Evolutionary conservation across 257 asterid genomes (phyloP), one percentile per base, ranked within the genome.

Genomic region (Cruciata laevipes): DNA sequence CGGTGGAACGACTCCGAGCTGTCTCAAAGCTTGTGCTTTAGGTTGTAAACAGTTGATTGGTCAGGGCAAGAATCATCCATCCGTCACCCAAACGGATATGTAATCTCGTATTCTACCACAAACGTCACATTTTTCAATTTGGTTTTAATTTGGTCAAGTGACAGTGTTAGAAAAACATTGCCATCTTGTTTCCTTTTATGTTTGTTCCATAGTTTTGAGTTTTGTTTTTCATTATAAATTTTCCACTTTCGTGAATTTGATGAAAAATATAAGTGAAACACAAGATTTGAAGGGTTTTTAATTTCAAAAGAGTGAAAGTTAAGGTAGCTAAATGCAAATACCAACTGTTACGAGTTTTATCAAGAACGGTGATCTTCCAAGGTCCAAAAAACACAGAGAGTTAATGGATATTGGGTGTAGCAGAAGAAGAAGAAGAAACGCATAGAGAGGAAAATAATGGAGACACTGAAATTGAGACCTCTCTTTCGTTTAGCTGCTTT

Each of bases 381-480:
- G 55, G 55, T 16, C 55, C 55, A 47, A 17, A 47, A 47, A 17
- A 47, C 20, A 47, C 55, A 47, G n/a, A 47, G 55, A 47, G 20
- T 47, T 14, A 47, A 47, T 47, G 55, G 55, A 47, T 47, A 16
- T 47, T 47, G n/a, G 14, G 51, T 11, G 67, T 17, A 68, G 31
- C 1, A 30, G 30, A 55, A 20, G 5, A 69, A 49, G 5, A 69
- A 49, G 13, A 13, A 8, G 13, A 66, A 49, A n/a, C 24, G 14
- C 27, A 53, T 7, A 49, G 56, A 6, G n/a, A 25, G 59, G 20
- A 27, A 40, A n/a, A 40, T 33, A 64, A 84, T 83, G 89, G 93
- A 81, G 79, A 76, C 95, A 23, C 61, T 84, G 73, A 74, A 37
- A 76, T 66, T 80, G 76, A 81, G 76, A 76, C 88, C 83, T 47